These are phyloP conservation scores for Kodamaea neixiangensis DNA, from an alignment of 805 yeast species.

Conservation along the genomic window DNA sequence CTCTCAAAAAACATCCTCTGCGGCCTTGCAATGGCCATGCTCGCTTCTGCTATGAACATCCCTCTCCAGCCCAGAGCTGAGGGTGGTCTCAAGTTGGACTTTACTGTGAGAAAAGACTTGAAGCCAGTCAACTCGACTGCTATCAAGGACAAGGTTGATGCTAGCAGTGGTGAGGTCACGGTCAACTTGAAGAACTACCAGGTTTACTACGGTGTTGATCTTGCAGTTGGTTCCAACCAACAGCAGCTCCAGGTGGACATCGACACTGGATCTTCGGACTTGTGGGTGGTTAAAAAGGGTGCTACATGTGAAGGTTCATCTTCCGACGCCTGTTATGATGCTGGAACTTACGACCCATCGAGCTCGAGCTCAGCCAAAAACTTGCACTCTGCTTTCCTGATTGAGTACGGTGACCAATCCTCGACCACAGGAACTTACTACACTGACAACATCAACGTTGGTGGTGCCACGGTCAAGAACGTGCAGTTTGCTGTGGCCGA, in stretches of 20 bases:
- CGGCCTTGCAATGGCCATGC: constrained; percentile 6
- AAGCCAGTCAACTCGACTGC: not conserved
- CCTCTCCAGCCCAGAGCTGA: constrained; percentile 6
- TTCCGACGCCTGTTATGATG: not conserved
- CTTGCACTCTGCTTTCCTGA: constrained; percentile 2
- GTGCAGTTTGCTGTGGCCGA: constrained; percentile 13
- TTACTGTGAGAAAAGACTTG: constrained; percentile 3
- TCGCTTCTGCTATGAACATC: constrained; percentile 2
- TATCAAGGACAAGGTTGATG: not conserved
- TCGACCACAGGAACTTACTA: constrained; percentile 10
- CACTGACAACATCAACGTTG: constrained; percentile 10
- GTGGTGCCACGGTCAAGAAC: constrained; percentile 12
- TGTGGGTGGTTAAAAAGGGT: constrained; percentile 8
- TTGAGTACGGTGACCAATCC: constrained; percentile 9
- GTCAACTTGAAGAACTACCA: constrained; percentile 8
- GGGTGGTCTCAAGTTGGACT: constrained; percentile 12
- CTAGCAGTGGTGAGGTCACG: not conserved
- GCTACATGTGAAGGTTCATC: not conserved
- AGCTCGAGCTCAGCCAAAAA: constrained; percentile 12
- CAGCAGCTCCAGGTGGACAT: constrained; percentile 16
- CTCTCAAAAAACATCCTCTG: constrained; percentile 7
- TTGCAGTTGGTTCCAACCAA: constrained; percentile 14
- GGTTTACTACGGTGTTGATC: constrained; percentile 10
- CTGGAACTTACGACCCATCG: constrained; percentile 13
- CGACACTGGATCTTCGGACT: constrained; percentile 17